These are phyloP conservation scores for Ogataea zsoltii DNA, from an alignment of 805 yeast genomes.

Conservation along the genomic window DNA sequence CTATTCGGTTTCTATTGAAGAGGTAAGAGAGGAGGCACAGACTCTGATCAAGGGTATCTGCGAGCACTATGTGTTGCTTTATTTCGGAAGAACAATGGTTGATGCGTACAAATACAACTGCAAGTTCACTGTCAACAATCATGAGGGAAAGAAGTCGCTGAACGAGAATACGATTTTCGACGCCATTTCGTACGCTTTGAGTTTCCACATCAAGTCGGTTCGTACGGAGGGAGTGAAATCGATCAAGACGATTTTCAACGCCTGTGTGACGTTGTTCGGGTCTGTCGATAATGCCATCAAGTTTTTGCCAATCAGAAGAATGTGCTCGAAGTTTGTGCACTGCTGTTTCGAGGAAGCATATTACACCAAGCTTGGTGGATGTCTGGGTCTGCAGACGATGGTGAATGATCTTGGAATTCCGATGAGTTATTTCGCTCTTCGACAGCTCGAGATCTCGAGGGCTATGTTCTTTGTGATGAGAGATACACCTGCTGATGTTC, in stretches of 20 bases:
- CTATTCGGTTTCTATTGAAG: conserved; percentile 73
- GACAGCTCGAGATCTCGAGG: conserved; percentile 82
- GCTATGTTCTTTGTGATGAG: conserved; percentile 87
- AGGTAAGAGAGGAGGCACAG: conserved; percentile 67
- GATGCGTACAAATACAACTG: conserved; percentile 68
- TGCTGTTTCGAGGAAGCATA: conserved; percentile 88
- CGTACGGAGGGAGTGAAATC: conserved; percentile 70
- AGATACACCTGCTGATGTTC: conserved; percentile 88
- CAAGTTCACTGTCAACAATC: conserved; percentile 71
- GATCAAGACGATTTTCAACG: conserved; percentile 58
- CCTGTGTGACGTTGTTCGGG: conserved; percentile 70
- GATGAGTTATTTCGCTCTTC: conserved; percentile 65
- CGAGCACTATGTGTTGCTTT: conserved; percentile 76
- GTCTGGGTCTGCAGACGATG: conserved; percentile 75
- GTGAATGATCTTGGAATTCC: conserved; percentile 69
- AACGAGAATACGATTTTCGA: conserved; percentile 70
- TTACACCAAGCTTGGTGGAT: conserved; percentile 85
- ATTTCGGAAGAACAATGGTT: conserved; percentile 70
- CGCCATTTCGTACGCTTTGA: conserved; percentile 77
- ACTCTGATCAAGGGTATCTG: conserved; percentile 63
- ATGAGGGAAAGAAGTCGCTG: conserved; percentile 73
- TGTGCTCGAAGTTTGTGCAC: conserved; percentile 84
- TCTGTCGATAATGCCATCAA: conserved; percentile 61
- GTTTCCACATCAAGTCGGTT: conserved; percentile 72
- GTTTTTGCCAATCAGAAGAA: conserved; percentile 72